A percentile compares a stretch with the other conserved stretches of the same genome.
phyloP scores from a whole-genome alignment of 768 basidiomycete genomes.

The Phanerochaete carnosa region DNA sequence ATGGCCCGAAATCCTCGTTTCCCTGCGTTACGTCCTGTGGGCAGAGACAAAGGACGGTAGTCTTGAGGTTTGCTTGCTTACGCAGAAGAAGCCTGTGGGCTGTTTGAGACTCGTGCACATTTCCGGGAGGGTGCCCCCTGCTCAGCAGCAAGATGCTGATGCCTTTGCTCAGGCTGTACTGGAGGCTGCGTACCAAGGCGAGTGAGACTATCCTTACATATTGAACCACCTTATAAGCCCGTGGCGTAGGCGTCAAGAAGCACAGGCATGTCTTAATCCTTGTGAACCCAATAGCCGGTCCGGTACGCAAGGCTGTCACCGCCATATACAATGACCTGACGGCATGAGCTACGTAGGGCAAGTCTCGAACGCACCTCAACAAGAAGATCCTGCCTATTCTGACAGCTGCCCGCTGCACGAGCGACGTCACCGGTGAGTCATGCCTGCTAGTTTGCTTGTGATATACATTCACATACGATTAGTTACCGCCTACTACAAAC shows the following conservation, averaged over 20 bases:
- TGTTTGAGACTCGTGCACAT: slow-evolving; percentile 38
- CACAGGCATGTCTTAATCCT: slow-evolving; percentile 60
- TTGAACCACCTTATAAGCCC: slow-evolving; percentile 13
- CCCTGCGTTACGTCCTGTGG: slow-evolving; percentile 52
- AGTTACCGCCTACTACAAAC: slow-evolving; percentile 64
- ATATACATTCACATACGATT: not conserved
- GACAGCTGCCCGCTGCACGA: slow-evolving; percentile 55
- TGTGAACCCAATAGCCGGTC: slow-evolving; percentile 81
- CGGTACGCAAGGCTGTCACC: slow-evolving; percentile 39
- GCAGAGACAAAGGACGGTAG: slow-evolving; percentile 36
- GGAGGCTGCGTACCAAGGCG: slow-evolving; percentile 62
- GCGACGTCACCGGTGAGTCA: slow-evolving; percentile 61
- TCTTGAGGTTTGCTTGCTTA: slow-evolving; percentile 52
- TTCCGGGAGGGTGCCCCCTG: slow-evolving; percentile 38
- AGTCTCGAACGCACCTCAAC: slow-evolving; percentile 49
- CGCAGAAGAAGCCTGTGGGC: slow-evolving; percentile 30
- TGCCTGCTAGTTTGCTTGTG: not conserved
- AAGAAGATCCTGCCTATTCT: slow-evolving; percentile 71
- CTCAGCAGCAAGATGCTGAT: slow-evolving; percentile 30
- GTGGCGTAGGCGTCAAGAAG: slow-evolving; percentile 46
- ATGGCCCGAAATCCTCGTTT: slow-evolving; percentile 28
- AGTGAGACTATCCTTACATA: slow-evolving; percentile 8
- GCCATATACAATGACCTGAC: slow-evolving; percentile 4
- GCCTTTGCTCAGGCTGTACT: slow-evolving; percentile 58
- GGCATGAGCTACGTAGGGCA: slow-evolving; percentile 44